Evolutionary conservation across 2,329 filamentous ascomycete species (phyloP), one percentile per base, ranked within the genome.

Genomic region (Aulographum hederae): DNA sequence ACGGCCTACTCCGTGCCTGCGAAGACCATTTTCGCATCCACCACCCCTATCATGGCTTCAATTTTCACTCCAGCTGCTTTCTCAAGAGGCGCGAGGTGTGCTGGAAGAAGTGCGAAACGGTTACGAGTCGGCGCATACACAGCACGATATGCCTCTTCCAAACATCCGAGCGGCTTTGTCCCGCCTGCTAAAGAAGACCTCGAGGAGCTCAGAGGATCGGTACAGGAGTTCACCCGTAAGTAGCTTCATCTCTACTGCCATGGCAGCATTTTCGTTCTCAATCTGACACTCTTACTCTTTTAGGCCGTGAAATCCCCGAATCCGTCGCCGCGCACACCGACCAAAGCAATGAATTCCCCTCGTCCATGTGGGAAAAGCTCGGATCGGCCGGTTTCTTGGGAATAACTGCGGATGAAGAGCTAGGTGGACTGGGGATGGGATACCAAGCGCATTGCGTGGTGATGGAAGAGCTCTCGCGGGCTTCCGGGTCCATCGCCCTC

Each of bases 381-480:
- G 89, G 89, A 38, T 78, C 84, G 40, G 89, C 89, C 20, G 89
- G 71, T 5, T 78, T 95, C 43, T 67, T 95, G 18, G 89, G 89
- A 36, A 80, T 94, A 45, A 95, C 89, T 6, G 89, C 82, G 13
- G 81, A 93, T 46, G 84, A 93, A 56, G 77, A 82, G 34, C 82
- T 89, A 32, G 89, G 89, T 23, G 89, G 86, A 2, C 56, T 95
- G 28, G 80, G 66, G 1, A 77, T 95, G 73, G 89, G 89, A 8
- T 98, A 95, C 55, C 86, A 95, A 59, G 86, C 89, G 28, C 89
- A 98, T 57, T 92, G 82, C 49, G 63, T 93, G 5, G 82, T 94
- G 28, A 78, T 95, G 72, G 89, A 98, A 57, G 89, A 95, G 61
- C 64, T 98, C 26, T 89, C 78, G 34, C 69, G 86, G 36, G 86